These are phyloP conservation scores for Mucor plumbeus DNA, from an alignment of 371 early-diverging fungal species.

Conservation along the genomic window DNA sequence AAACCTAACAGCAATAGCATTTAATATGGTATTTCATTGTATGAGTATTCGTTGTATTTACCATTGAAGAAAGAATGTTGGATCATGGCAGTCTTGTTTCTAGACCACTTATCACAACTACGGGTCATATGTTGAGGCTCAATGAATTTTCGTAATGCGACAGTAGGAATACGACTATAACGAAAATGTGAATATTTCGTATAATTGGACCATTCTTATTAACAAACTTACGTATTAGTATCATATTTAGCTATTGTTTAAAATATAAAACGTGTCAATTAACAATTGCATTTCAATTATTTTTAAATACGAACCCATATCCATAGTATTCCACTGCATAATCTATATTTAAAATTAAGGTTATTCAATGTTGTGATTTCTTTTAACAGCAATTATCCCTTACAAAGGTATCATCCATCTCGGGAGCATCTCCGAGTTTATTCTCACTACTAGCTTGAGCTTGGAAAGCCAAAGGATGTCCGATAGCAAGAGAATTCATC, in stretches of 20 bases:
- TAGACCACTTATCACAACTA: constrained; percentile 35
- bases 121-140: constrained; percentile 36
- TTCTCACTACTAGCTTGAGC: constrained; percentile 18
- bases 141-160: constrained; percentile 28
- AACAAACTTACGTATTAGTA: constrained; percentile 17
- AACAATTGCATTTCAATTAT: not conserved
- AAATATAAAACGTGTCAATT: not conserved
- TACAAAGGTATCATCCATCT: constrained; percentile 10
- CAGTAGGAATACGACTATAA: constrained; percentile 31
- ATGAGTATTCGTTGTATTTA: not conserved
- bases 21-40: not conserved
- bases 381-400: not conserved
- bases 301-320: constrained; percentile 20
- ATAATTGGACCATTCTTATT: too few species aligned
- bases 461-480: constrained; percentile 31
- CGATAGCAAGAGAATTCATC: constrained; percentile 35
- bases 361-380: not conserved
- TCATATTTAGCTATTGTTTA: constrained; percentile 30
- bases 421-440: constrained; percentile 1
- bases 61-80: constrained; percentile 41
- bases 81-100: constrained; percentile 36
- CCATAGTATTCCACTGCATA: constrained; percentile 32
- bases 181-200: not conserved
- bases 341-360: constrained; percentile 13
- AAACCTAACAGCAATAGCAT: constrained; percentile 14